phyloP scores from a whole-genome alignment of 257 asterid species.

The Forsythia suspensa region DNA sequence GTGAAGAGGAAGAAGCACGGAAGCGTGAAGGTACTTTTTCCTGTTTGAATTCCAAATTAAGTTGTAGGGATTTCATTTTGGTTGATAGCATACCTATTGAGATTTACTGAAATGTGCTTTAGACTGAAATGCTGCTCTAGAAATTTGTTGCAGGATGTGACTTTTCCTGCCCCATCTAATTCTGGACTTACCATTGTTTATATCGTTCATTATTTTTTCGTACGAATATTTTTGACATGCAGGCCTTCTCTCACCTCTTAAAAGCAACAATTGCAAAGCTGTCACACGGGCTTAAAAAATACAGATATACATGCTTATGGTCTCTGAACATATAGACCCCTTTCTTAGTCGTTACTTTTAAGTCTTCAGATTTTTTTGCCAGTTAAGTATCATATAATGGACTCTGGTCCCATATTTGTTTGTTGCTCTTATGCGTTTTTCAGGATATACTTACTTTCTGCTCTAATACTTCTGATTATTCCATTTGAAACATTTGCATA shows the following conservation, averaged over 20 bases:
- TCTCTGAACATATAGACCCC: background rate
- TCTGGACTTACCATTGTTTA: background rate
- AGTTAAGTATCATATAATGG: background rate
- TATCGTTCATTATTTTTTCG: background rate
- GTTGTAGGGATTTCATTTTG: background rate
- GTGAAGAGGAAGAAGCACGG: conserved; percentile 83
- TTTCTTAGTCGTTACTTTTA: background rate
- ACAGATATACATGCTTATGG: background rate
- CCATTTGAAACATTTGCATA: too few relatives aligned
- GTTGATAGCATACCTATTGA: background rate
- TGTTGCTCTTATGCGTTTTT: background rate
- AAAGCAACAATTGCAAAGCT: background rate
- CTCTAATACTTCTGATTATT: too few relatives aligned
- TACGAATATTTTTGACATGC: background rate
- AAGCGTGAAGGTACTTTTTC: conserved; percentile 68
- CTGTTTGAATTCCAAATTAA: background rate
- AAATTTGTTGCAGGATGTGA: background rate
- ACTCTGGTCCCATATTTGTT: background rate
- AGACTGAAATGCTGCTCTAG: background rate
- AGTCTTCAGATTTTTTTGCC: too few relatives aligned
- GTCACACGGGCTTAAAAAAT: background rate
- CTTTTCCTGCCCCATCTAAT: background rate
- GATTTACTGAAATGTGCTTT: background rate
- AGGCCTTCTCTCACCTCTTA: background rate
- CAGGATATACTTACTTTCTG: too few relatives aligned